Base-by-base conservation (phyloP, 139 green algal genomes). In the Pseudopediastrum boryanum region DNA sequence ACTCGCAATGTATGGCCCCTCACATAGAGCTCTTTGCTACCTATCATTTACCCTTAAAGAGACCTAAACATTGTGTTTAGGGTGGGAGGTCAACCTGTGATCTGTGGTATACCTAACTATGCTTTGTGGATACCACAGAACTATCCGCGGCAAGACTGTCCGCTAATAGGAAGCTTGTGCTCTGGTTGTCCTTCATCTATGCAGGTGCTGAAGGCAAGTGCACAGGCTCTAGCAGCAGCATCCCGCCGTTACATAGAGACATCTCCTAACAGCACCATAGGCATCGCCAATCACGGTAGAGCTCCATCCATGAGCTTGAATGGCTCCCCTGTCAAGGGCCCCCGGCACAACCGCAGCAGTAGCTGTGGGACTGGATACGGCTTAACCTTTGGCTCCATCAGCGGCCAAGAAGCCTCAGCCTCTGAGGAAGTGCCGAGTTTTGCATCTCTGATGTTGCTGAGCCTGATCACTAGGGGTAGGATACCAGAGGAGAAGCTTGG, bases 311-410 rank as follows among this genome's bases (percentile, higher is more conserved):
- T 23, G 27, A 16, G 54, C 31, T 23, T 58, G 3, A 41, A 31
- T 39, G 58, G 58, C 58, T n/a, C n/a, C n/a, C n/a, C n/a, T n/a
- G n/a, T n/a, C n/a, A n/a, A n/a, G n/a, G n/a, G 50, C 23, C 39
- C 31, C 3, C 19, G n/a, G 39, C 71, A 78, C 54, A 78, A 33
- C 23, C 71, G 71, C 71, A 78, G 56, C 71, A 68, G 56, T 25
- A 78, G 71, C 68, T 3, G 25, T n/a, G 25, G 25, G 16, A 12
- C 16, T 31, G 33, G 9, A 38, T 70, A 31, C 36, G 43, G 38
- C 51, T 61, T 56, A 6, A 5, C 23, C 51, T 27, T 8, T 19
- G 13, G 21, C 70, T 42, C 2, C 54, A 64, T 25, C 54, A 27
- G 54, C 54, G 48, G 36, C 39, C 70, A 58, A 54, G 35, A 0